Base-by-base conservation (phyloP, 306 rosid species). In the Glycine tomentella region DNA sequence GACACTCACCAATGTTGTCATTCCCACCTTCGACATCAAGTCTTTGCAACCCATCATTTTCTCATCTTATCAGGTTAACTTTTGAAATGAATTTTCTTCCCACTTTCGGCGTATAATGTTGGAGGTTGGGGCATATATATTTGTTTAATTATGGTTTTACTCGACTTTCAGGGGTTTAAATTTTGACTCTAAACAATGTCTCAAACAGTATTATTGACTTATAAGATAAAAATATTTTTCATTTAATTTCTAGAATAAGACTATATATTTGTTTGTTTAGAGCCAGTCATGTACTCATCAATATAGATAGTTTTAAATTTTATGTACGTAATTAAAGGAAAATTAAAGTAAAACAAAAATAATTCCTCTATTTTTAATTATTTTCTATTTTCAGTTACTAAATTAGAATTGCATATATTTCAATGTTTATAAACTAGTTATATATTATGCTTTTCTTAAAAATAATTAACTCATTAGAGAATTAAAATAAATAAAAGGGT, bases 21-120 rank as follows among this genome's bases (percentile, higher is more conserved):
- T 91, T 75, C 90, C 95, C 2, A 57, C 89, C 4, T 91, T 91
- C 46, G 97, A 92, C 52, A 89, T 92, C 12, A 90, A 87, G 83
- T 57, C 66, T 12, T 61, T 92, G 79, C 94, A 90, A 50, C 94
- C 94, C n/a, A 77, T 74, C 3, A 48, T 92, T 77, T 92, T 92
- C 80, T 88, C 97, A 5, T 78, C 85, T 42, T 90, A 84, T 82
- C 76, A 89, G 91, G 77, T 81, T 14, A 64, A 13, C 12, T 4
- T 53, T 6, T n/a, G 8, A 5, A n/a, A 53, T n/a, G 7, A 53
- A 1, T 53, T 53, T 53, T 53, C 59, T 53, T n/a, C 58, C 58
- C 44, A 52, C 58, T 14, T 52, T 52, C 58, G 2, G 58, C 7
- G 17, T 14, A 36, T 25, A 25, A 2, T 25, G 38, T 34, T 3